phyloP scores from a whole-genome alignment of 2,329 filamentous ascomycete species.

The Aspergillus floridensis region DNA sequence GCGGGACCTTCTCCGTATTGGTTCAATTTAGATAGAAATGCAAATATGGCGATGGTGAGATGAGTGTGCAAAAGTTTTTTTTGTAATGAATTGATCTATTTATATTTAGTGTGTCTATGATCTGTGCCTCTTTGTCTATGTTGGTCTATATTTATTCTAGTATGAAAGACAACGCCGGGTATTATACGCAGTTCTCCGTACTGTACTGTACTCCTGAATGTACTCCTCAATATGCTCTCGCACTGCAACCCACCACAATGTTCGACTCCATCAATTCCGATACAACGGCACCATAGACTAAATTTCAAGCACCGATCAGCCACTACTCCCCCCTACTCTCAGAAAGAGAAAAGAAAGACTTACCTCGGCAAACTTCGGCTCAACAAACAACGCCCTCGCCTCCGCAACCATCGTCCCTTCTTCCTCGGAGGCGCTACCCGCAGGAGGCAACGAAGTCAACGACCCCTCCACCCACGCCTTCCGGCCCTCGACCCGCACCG shows the following conservation, averaged over 20 bases:
- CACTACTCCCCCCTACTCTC: not conserved
- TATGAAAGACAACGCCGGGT: not conserved
- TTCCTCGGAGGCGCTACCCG: not conserved
- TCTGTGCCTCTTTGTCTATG: not conserved
- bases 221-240: conserved; percentile 1
- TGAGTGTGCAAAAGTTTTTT: not conserved
- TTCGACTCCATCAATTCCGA: conserved; percentile 11
- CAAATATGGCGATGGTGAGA: not conserved
- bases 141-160: conserved; percentile 6
- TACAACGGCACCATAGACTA: conserved; percentile 37
- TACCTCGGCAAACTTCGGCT: conserved; percentile 39
- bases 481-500: conserved; percentile 34
- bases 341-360: conserved; percentile 13
- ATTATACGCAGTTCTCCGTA: not conserved
- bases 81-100: too few species aligned
- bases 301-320: not conserved
- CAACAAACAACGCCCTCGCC: conserved; percentile 39
- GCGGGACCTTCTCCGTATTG: not conserved
- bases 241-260: not conserved
- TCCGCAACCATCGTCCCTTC: conserved; percentile 34
- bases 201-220: conserved; percentile 6
- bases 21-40: conserved; percentile 9
- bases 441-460: conserved; percentile 22
- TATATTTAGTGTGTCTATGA: too few species aligned
- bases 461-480: conserved; percentile 39